Evolutionary conservation across 2,329 filamentous ascomycete species (phyloP).

Genomic region (Penicillium sp.): DNA sequence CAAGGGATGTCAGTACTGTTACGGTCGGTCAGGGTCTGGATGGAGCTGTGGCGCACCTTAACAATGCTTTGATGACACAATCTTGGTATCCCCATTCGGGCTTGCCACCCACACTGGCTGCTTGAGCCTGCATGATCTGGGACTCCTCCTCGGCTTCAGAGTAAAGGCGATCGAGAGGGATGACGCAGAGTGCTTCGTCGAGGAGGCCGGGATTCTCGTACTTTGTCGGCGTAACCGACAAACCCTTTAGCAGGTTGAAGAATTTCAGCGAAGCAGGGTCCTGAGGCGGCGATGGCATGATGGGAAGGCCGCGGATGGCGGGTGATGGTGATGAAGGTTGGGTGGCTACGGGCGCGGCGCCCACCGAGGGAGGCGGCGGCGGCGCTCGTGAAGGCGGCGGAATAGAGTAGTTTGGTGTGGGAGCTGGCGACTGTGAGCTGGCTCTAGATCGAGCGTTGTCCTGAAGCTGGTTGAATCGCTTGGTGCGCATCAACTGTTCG

Average conservation of each 20-base stretch:
- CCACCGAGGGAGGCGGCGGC: slow-evolving; percentile 40
- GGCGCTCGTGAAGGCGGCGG: slow-evolving; percentile 41
- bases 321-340: slow-evolving; percentile 36
- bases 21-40: slow-evolving; percentile 18
- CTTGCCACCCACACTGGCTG: slow-evolving; percentile 82
- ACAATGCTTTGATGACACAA: slow-evolving; percentile 85
- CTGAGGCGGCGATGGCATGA: slow-evolving; percentile 75
- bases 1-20: slow-evolving; percentile 17
- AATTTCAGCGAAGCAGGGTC: slow-evolving; percentile 75
- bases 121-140: slow-evolving; percentile 84
- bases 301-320: slow-evolving; percentile 63
- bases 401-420: slow-evolving; percentile 33
- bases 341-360: slow-evolving; percentile 36
- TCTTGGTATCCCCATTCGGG: slow-evolving; percentile 97
- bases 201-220: slow-evolving; percentile 96
- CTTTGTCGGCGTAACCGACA: slow-evolving; percentile 86
- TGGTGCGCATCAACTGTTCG: slow-evolving; percentile 82
- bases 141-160: slow-evolving; percentile 91
- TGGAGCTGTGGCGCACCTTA: slow-evolving; percentile 64
- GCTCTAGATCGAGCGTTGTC: slow-evolving; percentile 63
- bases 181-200: slow-evolving; percentile 84
- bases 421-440: slow-evolving; percentile 61
- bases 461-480: slow-evolving; percentile 82
- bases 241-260: slow-evolving; percentile 78
- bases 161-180: slow-evolving; percentile 90